Base-by-base conservation (phyloP, 768 basidiomycete genomes). In the Amanita subjunquillea region DNA sequence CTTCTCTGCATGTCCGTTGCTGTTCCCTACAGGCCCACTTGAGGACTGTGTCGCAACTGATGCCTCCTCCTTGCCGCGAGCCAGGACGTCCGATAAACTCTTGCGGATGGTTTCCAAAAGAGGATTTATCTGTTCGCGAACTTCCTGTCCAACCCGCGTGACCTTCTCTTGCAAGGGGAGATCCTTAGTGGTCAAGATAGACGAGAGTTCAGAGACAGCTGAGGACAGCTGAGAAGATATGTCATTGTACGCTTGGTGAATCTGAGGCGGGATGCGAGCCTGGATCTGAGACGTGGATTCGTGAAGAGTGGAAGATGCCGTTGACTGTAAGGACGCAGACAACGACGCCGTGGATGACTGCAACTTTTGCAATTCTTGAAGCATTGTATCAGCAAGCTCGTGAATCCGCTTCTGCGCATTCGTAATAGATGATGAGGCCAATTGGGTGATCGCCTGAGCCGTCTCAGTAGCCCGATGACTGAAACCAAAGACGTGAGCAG, bases 381-480 rank as follows among this genome's bases (percentile, higher is more conserved):
- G 66, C 81, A 90, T 82, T 50, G 67, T 77, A 55, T 85, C 78
- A 36, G 83, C 82, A 36, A 87, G 76, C 2, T 69, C 56, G 58
- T 82, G 75, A 39, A 87, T 75, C 54, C 74, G 78, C 36, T 71
- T 60, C 58, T 83, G 79, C 13, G 84, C 80, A 39, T 71, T 68
- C 3, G 67, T 61, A 40, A 83, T 64, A 46, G 80, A 80, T 3
- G 77, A 73, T 0, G 84, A 72, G 20, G 86, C 79, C 25, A 82
- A 70, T 12, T 70, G 65, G 59, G 76, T 78, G 62, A 91, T 78
- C 45, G 73, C 71, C 32, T 80, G 74, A 15, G 86, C 85, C 22
- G 82, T 83, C 46, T 80, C 80, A 2, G 78, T 77, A 2, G 86
- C 87, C 54, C 76, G 77, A 72, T 88, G 83, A 50, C 85, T 87